A percentile compares a stretch with the other conserved stretches of the same genome.
These are phyloP conservation scores for Pinus taeda DNA, from an alignment of 75 land plant species.

Conservation along the genomic window DNA sequence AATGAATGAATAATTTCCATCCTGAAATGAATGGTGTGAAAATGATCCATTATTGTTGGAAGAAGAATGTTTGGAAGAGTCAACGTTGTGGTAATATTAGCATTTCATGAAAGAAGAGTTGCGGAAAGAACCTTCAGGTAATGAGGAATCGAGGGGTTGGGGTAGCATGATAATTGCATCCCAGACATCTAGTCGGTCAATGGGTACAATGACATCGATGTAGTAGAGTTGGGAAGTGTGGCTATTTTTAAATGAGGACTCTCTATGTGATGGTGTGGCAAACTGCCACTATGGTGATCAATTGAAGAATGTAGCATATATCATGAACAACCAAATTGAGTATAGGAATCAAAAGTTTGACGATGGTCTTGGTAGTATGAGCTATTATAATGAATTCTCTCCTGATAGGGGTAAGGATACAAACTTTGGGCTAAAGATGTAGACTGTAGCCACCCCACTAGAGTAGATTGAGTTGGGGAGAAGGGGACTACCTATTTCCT, in stretches of 20 bases:
- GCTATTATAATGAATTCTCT: background rate
- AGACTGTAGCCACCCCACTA: background rate
- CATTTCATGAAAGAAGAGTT: background rate
- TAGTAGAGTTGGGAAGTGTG: background rate
- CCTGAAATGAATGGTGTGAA: background rate
- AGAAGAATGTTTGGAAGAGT: background rate
- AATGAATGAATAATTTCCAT: constrained; percentile 1
- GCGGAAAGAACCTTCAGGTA: background rate
- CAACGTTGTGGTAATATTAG: background rate
- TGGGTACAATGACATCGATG: background rate
- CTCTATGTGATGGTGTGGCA: background rate
- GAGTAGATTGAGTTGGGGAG: background rate
- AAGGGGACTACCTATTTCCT: background rate
- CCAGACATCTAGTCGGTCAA: background rate
- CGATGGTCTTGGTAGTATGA: background rate
- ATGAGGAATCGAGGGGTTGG: background rate
- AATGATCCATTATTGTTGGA: background rate
- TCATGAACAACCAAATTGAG: background rate
- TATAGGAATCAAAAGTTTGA: background rate
- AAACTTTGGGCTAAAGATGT: background rate
- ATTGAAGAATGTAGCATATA: background rate
- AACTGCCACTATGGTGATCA: background rate
- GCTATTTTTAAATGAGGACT: background rate
- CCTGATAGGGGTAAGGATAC: background rate
- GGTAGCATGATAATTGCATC: background rate